Conservation (phyloP, 208 protist species). For the Leishmania major region DNA sequence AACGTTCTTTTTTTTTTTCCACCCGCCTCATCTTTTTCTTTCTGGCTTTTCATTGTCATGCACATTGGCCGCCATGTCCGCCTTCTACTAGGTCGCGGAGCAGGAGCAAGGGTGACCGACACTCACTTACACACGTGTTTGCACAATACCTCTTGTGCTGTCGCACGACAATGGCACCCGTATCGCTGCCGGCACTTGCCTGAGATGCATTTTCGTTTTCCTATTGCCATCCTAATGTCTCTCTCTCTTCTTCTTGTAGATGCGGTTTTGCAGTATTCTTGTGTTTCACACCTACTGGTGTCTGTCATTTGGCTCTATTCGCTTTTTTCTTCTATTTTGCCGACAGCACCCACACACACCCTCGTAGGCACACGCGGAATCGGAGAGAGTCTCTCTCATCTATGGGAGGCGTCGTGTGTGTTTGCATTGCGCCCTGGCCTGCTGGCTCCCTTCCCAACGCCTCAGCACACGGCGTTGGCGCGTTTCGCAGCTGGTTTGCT, state of each 20-base stretch:
- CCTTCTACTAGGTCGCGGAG: neutral
- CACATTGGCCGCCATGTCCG: neutral
- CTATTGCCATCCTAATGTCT: no score
- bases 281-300: neutral
- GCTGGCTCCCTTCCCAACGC: no score
- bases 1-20: neutral
- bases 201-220: neutral
- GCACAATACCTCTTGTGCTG: neutral
- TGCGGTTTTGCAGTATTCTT: neutral
- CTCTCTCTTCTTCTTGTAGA: neutral
- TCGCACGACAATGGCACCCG: neutral
- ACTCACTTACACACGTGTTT: neutral
- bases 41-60: neutral
- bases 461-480: neutral
- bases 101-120: neutral
- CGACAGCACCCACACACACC: neutral
- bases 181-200: neutral
- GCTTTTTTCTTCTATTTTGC: neutral
- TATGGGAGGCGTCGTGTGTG: neutral
- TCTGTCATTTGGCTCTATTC: neutral
- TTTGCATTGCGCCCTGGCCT: neutral
- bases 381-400: neutral
- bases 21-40: neutral
- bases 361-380: neutral
- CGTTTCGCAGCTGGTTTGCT: neutral